Conservation (phyloP, 139 green algal species). For the Tetraselmis striata region DNA sequence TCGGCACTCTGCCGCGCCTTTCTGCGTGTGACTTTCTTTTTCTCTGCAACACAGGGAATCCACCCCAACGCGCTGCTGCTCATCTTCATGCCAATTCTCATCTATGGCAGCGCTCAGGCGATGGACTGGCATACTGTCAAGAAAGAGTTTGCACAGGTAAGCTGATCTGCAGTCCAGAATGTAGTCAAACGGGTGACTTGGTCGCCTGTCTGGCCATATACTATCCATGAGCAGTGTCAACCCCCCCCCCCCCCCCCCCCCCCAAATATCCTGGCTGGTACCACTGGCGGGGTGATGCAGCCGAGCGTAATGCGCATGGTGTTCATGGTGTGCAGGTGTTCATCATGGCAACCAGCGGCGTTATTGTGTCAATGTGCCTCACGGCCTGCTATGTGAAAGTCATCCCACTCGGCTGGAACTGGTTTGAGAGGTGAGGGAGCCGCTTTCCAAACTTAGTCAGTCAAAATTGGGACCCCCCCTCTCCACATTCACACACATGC, state of each 20-base stretch:
- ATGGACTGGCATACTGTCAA: conserved; percentile 53
- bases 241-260: too few species aligned
- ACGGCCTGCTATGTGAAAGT: conserved; percentile 25
- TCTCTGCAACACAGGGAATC: conserved; percentile 18
- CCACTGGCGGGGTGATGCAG: too few species aligned
- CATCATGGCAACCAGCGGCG: conserved; percentile 40
- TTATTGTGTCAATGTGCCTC: conserved; percentile 36
- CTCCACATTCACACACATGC: too few species aligned
- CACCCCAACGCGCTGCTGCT: conserved; percentile 48
- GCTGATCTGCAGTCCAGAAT: too few species aligned
- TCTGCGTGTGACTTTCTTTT: not conserved
- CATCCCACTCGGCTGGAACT: conserved; percentile 61
- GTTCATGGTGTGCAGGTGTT: conserved; percentile 29
- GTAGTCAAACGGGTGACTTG: too few species aligned
- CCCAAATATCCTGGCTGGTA: too few species aligned
- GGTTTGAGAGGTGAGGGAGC: conserved; percentile 22
- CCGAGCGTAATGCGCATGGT: too few species aligned
- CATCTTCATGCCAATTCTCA: conserved; percentile 49
- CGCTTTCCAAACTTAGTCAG: too few species aligned
- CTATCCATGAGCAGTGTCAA: too few species aligned
- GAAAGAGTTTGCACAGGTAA: not conserved
- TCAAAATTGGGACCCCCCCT: too few species aligned
- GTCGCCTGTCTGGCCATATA: too few species aligned
- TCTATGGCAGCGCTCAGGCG: conserved; percentile 34
- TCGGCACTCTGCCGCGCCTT: not conserved